phyloP scores from a whole-genome alignment of 192 early-diverging fungal genomes.

The Gigaspora rosea region DNA sequence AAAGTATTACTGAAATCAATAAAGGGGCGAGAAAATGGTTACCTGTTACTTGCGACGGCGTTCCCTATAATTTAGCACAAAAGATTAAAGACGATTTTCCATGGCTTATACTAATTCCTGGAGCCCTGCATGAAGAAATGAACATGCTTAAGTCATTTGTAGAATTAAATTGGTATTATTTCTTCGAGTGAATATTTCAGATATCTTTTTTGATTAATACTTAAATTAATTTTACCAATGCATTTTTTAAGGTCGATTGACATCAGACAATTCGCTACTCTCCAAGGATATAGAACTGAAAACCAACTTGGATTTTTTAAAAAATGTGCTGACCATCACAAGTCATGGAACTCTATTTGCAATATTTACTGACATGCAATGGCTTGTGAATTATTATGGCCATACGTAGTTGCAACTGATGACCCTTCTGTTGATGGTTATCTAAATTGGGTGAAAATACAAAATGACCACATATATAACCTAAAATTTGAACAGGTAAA shows the following conservation, averaged over 20 bases:
- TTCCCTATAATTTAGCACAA: too few relatives aligned
- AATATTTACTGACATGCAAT: constrained; percentile 17
- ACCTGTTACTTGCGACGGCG: neutral
- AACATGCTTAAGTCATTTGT: neutral
- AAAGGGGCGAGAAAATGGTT: neutral
- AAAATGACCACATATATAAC: constrained; percentile 5
- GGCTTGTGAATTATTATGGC: constrained; percentile 26
- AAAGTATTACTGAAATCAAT: constrained; percentile 1
- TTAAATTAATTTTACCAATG: neutral
- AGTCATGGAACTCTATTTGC: constrained; percentile 14
- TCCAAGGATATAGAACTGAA: too few relatives aligned
- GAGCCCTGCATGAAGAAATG: too few relatives aligned
- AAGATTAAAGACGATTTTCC: too few relatives aligned
- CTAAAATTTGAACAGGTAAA: constrained; percentile 28
- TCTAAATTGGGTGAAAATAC: constrained; percentile 19
- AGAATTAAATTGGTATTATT: too few relatives aligned
- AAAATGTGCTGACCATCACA: constrained; percentile 14
- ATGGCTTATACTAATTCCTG: too few relatives aligned
- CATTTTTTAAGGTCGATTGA: constrained; percentile 8
- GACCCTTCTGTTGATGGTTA: constrained; percentile 20
- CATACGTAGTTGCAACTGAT: constrained; percentile 4
- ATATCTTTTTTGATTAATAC: too few relatives aligned
- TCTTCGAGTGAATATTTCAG: too few relatives aligned
- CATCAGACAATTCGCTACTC: too few relatives aligned
- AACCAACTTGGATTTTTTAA: too few relatives aligned